Percentiles rank a stretch among this genome's conserved stretches.
These are phyloP conservation scores for Suhomyces sp. DNA, from an alignment of 805 yeast species.

Conservation along the genomic window DNA sequence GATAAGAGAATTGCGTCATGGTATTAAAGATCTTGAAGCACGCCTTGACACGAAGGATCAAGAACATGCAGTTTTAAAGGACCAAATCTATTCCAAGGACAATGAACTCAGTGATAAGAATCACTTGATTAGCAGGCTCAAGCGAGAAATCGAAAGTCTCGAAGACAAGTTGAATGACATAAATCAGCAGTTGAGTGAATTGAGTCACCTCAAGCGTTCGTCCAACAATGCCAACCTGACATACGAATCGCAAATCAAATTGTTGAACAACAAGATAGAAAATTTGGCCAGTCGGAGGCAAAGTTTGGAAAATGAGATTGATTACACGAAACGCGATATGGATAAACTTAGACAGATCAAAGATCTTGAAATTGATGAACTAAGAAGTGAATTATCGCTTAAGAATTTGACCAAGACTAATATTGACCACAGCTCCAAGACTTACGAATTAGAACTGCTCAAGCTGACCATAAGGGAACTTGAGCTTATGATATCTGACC, in stretches of 20 bases:
- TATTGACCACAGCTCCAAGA: not conserved
- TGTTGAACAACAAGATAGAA: slow-evolving; percentile 18
- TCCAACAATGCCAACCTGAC: slow-evolving; percentile 13
- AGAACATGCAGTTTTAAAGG: not conserved
- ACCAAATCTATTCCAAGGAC: not conserved
- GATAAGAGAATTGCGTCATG: not conserved
- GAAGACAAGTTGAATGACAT: slow-evolving; percentile 7
- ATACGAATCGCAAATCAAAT: slow-evolving; percentile 24
- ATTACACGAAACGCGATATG: slow-evolving; percentile 19
- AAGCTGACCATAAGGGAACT: slow-evolving; percentile 1
- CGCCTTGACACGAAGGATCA: not conserved
- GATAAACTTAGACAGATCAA: slow-evolving; percentile 8
- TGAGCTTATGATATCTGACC: slow-evolving; percentile 4
- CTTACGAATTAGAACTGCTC: not conserved
- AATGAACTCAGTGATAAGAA: slow-evolving; percentile 4
- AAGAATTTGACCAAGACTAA: not conserved
- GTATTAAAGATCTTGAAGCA: not conserved
- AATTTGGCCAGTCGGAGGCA: slow-evolving; percentile 17
- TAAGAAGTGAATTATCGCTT: not conserved
- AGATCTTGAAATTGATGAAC: slow-evolving; percentile 1
- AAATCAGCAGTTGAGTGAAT: slow-evolving; percentile 7
- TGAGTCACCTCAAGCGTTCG: slow-evolving; percentile 13
- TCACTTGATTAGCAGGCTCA: slow-evolving; percentile 3
- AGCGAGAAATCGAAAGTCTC: slow-evolving; percentile 8
- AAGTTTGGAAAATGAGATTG: slow-evolving; percentile 12